These are phyloP conservation scores for Phytophthora colocasiae DNA, from an alignment of 352 stramenopile genomes.

Conservation along the genomic window DNA sequence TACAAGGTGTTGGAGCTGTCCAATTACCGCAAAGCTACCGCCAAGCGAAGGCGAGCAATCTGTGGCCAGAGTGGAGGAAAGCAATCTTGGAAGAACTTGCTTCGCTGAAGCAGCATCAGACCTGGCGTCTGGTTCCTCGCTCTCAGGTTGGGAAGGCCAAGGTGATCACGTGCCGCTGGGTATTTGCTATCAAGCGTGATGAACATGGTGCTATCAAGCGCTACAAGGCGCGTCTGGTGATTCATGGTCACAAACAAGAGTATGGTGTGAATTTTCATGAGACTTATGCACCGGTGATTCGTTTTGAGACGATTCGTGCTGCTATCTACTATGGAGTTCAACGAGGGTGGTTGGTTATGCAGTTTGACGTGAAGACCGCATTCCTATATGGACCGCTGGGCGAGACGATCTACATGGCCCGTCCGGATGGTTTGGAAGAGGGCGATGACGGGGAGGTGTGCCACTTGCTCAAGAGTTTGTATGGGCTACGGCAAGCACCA, in stretches of 20 bases:
- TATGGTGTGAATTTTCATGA: conserved; percentile 16
- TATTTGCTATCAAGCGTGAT: too few species aligned
- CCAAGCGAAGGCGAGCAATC: too few species aligned
- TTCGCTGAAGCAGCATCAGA: too few species aligned
- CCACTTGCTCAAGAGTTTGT: conserved; percentile 16
- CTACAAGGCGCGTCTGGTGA: too few species aligned
- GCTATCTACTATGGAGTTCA: conserved; percentile 23
- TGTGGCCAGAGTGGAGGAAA: too few species aligned
- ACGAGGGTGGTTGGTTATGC: conserved; percentile 1
- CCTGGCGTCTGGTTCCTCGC: too few species aligned
- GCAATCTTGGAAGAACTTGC: neutral
- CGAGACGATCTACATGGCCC: conserved; percentile 12
- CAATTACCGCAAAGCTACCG: too few species aligned
- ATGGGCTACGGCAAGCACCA: conserved; percentile 11
- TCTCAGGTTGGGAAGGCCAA: too few species aligned
- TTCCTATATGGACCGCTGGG: conserved; percentile 15
- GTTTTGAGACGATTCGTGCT: conserved; percentile 22
- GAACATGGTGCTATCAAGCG: too few species aligned
- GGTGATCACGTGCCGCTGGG: too few species aligned
- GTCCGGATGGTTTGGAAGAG: conserved; percentile 1
- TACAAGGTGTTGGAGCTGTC: too few species aligned
- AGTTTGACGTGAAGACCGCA: conserved; percentile 24
- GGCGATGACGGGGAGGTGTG: neutral
- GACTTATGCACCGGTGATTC: conserved; percentile 25
- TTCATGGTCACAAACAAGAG: too few species aligned